phyloP scores from a whole-genome alignment of 2,329 filamentous ascomycete genomes.

The Phialophora chinensis region DNA sequence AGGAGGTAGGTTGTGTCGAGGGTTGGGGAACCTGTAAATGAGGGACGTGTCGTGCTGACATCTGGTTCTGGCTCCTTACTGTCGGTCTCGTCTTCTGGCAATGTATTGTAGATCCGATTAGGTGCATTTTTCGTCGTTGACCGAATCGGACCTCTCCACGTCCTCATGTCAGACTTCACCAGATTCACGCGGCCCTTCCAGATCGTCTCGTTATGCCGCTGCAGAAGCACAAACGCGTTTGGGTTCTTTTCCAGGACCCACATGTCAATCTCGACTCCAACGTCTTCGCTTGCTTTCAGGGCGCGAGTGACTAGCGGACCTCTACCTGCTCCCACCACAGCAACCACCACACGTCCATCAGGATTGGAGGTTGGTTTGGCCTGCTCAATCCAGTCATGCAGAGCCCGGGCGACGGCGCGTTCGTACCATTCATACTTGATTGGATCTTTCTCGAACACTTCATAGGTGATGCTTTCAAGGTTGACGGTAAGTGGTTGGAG shows the following conservation, averaged over 20 bases:
- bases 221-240: conserved; percentile 91
- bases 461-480: conserved; percentile 94
- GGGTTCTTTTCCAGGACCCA: conserved; percentile 98
- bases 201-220: conserved; percentile 80
- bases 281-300: conserved; percentile 75
- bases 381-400: conserved; percentile 77
- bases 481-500: conserved; percentile 95
- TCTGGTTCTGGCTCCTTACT: conserved; percentile 41
- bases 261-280: conserved; percentile 78
- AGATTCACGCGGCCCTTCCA: conserved; percentile 84
- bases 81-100: conserved; percentile 35
- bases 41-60: conserved; percentile 40
- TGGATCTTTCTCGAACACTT: conserved; percentile 97
- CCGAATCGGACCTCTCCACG: conserved; percentile 79
- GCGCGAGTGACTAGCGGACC: conserved; percentile 90
- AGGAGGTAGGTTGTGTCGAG: conserved; percentile 44
- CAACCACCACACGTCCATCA: conserved; percentile 76
- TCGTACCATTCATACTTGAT: conserved; percentile 99
- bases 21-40: conserved; percentile 57
- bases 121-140: conserved; percentile 21
- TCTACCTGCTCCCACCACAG: conserved; percentile 90
- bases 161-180: conserved; percentile 95
- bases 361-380: conserved; percentile 75
- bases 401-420: conserved; percentile 76
- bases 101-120: conserved; percentile 36